A percentile compares a stretch with the other conserved stretches of the same genome.
These are phyloP conservation scores for Alnus rubra DNA, from an alignment of 306 rosid species.

Conservation along the genomic window DNA sequence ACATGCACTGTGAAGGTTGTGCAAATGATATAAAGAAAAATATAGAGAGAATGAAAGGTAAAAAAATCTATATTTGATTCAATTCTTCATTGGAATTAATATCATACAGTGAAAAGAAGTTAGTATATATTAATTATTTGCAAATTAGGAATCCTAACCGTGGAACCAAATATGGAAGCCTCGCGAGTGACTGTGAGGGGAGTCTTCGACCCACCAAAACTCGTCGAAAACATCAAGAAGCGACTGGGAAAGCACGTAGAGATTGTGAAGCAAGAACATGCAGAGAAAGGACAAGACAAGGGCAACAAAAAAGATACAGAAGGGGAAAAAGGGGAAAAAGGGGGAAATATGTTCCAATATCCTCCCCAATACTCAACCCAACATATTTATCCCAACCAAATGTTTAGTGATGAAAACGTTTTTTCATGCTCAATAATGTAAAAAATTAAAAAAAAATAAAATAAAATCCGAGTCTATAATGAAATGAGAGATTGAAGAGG, in stretches of 20 bases:
- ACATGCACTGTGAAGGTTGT: slow-evolving; percentile 77
- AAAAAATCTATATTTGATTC: not conserved
- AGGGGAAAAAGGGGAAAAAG: not conserved
- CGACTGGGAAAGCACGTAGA: slow-evolving; percentile 59
- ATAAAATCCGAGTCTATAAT: too few relatives aligned
- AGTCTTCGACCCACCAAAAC: slow-evolving; percentile 41
- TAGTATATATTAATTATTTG: not conserved
- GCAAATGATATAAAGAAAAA: slow-evolving; percentile 48
- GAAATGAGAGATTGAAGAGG: too few relatives aligned
- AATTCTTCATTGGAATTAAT: too few relatives aligned
- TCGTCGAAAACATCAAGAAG: slow-evolving; percentile 46
- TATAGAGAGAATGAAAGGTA: slow-evolving; percentile 61
- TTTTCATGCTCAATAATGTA: slow-evolving; percentile 69
- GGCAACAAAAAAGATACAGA: not conserved
- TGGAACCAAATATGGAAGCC: slow-evolving; percentile 45
- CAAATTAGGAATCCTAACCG: slow-evolving; percentile 55
- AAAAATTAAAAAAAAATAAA: too few relatives aligned
- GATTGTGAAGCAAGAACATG: slow-evolving; percentile 36
- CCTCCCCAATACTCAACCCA: slow-evolving; percentile 60
- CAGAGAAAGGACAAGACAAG: not conserved
- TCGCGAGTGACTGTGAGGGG: slow-evolving; percentile 68
- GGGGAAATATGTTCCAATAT: slow-evolving; percentile 22
- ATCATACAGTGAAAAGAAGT: not conserved
- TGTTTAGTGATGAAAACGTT: slow-evolving; percentile 73
- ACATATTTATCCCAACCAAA: slow-evolving; percentile 46